Evolutionary conservation across 768 basidiomycete genomes (phyloP).

Genomic region (Cantharellus cinnabarinus): DNA sequence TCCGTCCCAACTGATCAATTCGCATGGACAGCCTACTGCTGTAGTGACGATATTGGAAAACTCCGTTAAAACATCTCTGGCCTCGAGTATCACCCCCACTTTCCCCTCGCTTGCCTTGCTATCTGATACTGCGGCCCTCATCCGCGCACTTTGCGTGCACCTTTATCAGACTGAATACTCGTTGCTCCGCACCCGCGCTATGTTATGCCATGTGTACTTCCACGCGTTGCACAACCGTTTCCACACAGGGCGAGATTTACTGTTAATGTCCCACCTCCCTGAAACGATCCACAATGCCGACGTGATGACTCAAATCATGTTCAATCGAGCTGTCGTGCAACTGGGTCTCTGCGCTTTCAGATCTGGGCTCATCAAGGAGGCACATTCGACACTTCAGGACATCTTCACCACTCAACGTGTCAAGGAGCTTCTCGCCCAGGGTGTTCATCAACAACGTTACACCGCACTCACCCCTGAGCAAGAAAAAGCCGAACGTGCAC

Average conservation of each 20-base stretch:
- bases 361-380: slow-evolving; percentile 80
- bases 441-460: slow-evolving; percentile 83
- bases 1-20: slow-evolving; percentile 8
- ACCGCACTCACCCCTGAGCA: slow-evolving; percentile 71
- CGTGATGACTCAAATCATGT: slow-evolving; percentile 90
- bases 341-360: slow-evolving; percentile 95
- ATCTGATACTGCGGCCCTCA: slow-evolving; percentile 47
- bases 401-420: slow-evolving; percentile 94
- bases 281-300: slow-evolving; percentile 93
- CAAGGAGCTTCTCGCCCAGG: slow-evolving; percentile 92
- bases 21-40: slow-evolving; percentile 51
- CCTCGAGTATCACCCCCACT: slow-evolving; percentile 31
- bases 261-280: slow-evolving; percentile 96
- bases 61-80: slow-evolving; percentile 28
- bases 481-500: slow-evolving; percentile 87
- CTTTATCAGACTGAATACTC: slow-evolving; percentile 86
- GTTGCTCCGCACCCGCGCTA: slow-evolving; percentile 83
- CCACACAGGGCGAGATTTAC: slow-evolving; percentile 91
- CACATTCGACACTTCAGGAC: slow-evolving; percentile 80
- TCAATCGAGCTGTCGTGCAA: slow-evolving; percentile 94
- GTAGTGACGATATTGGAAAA: slow-evolving; percentile 82
- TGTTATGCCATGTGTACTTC: slow-evolving; percentile 95
- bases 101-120: slow-evolving; percentile 35
- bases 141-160: slow-evolving; percentile 75
- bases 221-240: slow-evolving; percentile 93